Conservation (phyloP, 805 yeast genomes). For the Vanderwaltozyma verrucispora region DNA sequence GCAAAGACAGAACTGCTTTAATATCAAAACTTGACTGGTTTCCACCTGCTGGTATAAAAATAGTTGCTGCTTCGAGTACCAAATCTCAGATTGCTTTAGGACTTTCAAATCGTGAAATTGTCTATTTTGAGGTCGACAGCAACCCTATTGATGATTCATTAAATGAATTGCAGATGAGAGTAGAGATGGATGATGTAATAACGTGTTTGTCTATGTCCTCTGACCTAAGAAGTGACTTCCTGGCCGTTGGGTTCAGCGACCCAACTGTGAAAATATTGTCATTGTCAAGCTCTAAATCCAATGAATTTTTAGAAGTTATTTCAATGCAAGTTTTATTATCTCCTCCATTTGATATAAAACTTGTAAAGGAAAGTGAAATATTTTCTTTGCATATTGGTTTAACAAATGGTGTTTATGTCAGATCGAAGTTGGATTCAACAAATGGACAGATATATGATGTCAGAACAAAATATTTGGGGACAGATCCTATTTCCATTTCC, state of each 20-base stretch:
- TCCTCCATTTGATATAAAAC: slow-evolving; percentile 31
- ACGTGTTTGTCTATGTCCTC: slow-evolving; percentile 41
- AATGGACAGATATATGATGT: slow-evolving; percentile 59
- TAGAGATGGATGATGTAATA: slow-evolving; percentile 43
- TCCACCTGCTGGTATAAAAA: slow-evolving; percentile 67
- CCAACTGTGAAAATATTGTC: slow-evolving; percentile 60
- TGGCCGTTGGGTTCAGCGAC: slow-evolving; percentile 67
- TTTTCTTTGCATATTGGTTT: slow-evolving; percentile 68
- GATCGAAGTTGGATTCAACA: slow-evolving; percentile 44
- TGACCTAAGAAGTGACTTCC: slow-evolving; percentile 38
- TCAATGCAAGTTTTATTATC: slow-evolving; percentile 60
- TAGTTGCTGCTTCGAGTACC: slow-evolving; percentile 53
- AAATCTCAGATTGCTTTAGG: slow-evolving; percentile 60
- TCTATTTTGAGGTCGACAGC: slow-evolving; percentile 67
- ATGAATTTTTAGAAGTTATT: slow-evolving; percentile 47
- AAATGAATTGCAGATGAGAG: slow-evolving; percentile 56
- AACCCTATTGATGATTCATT: slow-evolving; percentile 40
- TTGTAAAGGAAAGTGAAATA: slow-evolving; percentile 11
- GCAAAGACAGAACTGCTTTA: slow-evolving; percentile 6
- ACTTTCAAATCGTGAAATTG: slow-evolving; percentile 60
- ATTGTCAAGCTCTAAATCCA: slow-evolving; percentile 35
- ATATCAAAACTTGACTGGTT: slow-evolving; percentile 53
- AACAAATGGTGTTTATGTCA: slow-evolving; percentile 70
- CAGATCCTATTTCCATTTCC: slow-evolving; percentile 46
- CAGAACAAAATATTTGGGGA: slow-evolving; percentile 63